A percentile compares a stretch with the other conserved stretches of the same genome.
Evolutionary conservation across 2,329 filamentous ascomycete species (phyloP).

Genomic region (Exophiala sideris): DNA sequence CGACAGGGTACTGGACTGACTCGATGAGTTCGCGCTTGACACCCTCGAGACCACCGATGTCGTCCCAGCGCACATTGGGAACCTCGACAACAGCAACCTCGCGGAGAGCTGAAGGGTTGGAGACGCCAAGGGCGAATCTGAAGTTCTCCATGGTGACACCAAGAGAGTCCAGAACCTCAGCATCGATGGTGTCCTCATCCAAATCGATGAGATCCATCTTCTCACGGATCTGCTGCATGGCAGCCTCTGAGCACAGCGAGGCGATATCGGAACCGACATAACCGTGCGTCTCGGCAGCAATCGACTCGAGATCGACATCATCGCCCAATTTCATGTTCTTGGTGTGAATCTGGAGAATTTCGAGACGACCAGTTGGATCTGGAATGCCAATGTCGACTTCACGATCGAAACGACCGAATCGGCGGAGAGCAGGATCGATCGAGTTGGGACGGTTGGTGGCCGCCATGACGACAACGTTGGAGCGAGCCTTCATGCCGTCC

Average conservation of each 20-base stretch:
- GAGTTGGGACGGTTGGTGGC: conserved; percentile 99
- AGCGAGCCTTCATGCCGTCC: conserved; percentile 99
- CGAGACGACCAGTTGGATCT: conserved; percentile 94
- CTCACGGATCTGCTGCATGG: conserved; percentile 99
- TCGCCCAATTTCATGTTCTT: conserved; percentile 99
- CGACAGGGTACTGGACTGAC: conserved; percentile 97
- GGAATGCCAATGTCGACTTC: conserved; percentile 98
- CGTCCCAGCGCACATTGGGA: conserved; percentile 98
- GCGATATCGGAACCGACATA: conserved; percentile 98
- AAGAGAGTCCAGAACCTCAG: conserved; percentile 94
- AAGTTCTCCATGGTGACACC: conserved; percentile 99
- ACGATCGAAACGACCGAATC: conserved; percentile 97
- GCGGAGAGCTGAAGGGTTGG: conserved; percentile 96
- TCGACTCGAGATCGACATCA: conserved; percentile 93
- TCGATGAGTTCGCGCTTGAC: conserved; percentile 99
- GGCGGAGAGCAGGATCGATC: conserved; percentile 93
- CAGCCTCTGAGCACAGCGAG: conserved; percentile 96
- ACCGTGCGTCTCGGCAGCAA: conserved; percentile 96
- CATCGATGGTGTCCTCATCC: conserved; percentile 98
- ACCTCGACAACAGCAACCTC: conserved; percentile 99
- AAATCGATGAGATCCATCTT: conserved; percentile 99
- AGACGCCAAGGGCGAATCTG: conserved; percentile 95
- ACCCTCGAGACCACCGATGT: conserved; percentile 95
- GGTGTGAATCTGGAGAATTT: conserved; percentile 98
- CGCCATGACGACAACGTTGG: conserved; percentile 98